Evolutionary conservation across 1,284 basidiomycete species (phyloP).

Genomic region (Mycosarcoma mackinlayi): DNA sequence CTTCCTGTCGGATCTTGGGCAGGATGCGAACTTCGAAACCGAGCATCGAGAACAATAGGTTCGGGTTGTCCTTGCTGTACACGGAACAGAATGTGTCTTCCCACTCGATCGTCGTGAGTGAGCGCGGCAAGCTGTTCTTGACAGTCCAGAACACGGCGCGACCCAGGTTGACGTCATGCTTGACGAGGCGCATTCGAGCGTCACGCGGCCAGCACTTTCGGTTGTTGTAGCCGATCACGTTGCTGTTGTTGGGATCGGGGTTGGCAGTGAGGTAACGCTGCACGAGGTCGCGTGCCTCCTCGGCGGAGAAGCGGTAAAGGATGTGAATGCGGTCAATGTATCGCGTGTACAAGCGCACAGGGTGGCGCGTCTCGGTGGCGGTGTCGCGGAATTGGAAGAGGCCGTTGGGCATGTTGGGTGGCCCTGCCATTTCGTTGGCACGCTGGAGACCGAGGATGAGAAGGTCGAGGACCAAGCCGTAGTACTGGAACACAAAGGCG

Average conservation of each 20-base stretch:
- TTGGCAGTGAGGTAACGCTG: constrained; percentile 96
- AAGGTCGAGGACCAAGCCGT: constrained; percentile 66
- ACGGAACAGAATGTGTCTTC: constrained; percentile 72
- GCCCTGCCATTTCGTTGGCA: constrained; percentile 67
- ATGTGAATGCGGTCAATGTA: constrained; percentile 71
- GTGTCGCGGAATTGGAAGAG: constrained; percentile 65
- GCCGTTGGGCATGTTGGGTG: constrained; percentile 66
- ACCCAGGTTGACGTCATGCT: constrained; percentile 98
- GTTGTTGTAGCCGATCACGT: constrained; percentile 98
- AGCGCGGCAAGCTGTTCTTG: constrained; percentile 94
- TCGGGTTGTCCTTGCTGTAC: constrained; percentile 97
- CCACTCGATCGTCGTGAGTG: constrained; percentile 98
- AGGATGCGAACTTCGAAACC: constrained; percentile 97
- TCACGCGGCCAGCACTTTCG: constrained; percentile 99
- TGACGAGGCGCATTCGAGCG: constrained; percentile 98
- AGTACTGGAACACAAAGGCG: constrained; percentile 68
- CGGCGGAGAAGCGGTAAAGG: constrained; percentile 97
- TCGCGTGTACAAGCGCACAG: constrained; percentile 66
- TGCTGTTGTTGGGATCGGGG: constrained; percentile 98
- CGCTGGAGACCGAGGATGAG: constrained; percentile 66
- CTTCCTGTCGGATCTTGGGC: constrained; percentile 92
- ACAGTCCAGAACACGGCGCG: constrained; percentile 99
- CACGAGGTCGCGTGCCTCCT: constrained; percentile 96
- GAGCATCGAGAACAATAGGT: constrained; percentile 96
- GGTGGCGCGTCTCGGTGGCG: constrained; percentile 64